Base-by-base conservation (phyloP, 257 asterid genomes). In the Sherardia arvensis region DNA sequence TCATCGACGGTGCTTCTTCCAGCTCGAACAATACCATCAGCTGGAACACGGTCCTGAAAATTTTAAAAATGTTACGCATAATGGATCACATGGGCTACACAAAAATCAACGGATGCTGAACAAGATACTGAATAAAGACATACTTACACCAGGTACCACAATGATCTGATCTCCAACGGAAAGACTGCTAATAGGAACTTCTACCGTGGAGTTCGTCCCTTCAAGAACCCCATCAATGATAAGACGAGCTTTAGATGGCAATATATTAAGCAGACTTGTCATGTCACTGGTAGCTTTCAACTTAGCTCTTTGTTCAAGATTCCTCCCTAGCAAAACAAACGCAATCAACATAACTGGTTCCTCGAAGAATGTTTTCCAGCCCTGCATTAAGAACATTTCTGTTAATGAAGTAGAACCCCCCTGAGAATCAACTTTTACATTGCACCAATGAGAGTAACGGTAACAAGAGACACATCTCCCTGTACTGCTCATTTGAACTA, bases 261-360 rank as follows among this genome's bases (percentile, higher is more conserved):
- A 76, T 67, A 87, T 57, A 75, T 77, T 87, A 34, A 93, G 89
- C 72, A 93, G 97, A 73, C 95, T 87, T 53, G 97, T 85, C 97
- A 93, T 87, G 75, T 93, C 99, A 60, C 99, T 87, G 66, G 95
- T 80, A 58, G 99, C 99, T 81, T 76, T 93, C 64, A 93, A 83
- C 80, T 93, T 90, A 72, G 99, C 99, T 72, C 99, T 85, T 80
- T 85, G 97, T 71, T 93, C 99, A 74, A 93, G 99, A 76, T 90
- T 93, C 72, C 90, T 84, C 76, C 99, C 99, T 18, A 93, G 91
- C 75, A 93, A 78, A 70, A 93, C 99, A 58, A 93, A 90, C 34
- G 99, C 99, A 69, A 93, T 93, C 90, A 93, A 69, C 99, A 93
- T 93, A 74, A 93, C 84, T 53, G 99, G 99, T 76, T 93, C 99